Conservation (phyloP, 768 basidiomycete species). For the Tephrocybe sp. region DNA sequence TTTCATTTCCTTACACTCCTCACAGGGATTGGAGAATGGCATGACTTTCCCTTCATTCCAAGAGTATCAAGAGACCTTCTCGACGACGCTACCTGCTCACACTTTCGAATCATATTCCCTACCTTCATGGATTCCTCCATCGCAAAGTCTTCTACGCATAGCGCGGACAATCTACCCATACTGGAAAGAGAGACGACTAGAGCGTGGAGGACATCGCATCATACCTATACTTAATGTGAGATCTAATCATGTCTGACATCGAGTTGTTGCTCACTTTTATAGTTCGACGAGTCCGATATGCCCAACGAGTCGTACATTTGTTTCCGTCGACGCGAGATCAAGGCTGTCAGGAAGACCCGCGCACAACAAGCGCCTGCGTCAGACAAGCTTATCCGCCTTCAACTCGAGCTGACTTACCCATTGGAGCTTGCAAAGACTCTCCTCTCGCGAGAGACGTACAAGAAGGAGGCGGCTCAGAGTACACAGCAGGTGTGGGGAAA, state of each 20-base stretch:
- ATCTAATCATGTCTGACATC: constrained; percentile 8
- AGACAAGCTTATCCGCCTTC: constrained; percentile 83
- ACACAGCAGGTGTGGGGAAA: constrained; percentile 76
- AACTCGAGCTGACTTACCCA: constrained; percentile 70
- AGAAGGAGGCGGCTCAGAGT: constrained; percentile 62
- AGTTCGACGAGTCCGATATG: constrained; percentile 84
- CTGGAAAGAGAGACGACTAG: constrained; percentile 84
- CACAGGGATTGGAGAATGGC: constrained; percentile 61
- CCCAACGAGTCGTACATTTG: constrained; percentile 94
- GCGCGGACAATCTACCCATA: constrained; percentile 81
- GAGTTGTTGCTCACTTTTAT: constrained; percentile 30
- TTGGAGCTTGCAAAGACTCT: constrained; percentile 72
- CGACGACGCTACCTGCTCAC: constrained; percentile 53
- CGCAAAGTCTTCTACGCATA: constrained; percentile 61
- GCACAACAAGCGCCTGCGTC: constrained; percentile 87
- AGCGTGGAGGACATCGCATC: constrained; percentile 80
- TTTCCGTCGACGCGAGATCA: constrained; percentile 93
- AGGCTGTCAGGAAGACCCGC: constrained; percentile 91
- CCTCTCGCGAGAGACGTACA: constrained; percentile 70
- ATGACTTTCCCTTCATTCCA: constrained; percentile 72
- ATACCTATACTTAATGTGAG: constrained; percentile 87
- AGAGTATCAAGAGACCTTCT: constrained; percentile 71
- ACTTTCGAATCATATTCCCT: constrained; percentile 69
- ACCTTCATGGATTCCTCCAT: constrained; percentile 69
- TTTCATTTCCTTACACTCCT: constrained; percentile 5